Evolutionary conservation across 192 early-diverging fungal species (phyloP).

Genomic region (Geranomyces variabilis): DNA sequence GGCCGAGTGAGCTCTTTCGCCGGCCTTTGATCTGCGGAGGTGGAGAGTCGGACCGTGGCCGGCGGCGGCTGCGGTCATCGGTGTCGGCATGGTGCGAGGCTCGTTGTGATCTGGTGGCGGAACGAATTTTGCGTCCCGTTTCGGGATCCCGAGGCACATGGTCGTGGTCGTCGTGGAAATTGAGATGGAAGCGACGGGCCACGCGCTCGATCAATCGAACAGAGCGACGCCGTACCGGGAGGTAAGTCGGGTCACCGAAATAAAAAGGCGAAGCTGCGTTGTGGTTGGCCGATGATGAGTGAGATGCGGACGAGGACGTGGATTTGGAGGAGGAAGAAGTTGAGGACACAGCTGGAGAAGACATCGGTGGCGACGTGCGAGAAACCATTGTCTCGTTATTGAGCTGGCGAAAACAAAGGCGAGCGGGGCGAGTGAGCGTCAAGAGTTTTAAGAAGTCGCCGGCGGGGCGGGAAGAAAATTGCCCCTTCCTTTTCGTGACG

Average conservation of each 20-base stretch:
- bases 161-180: not conserved
- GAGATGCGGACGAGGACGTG: not conserved
- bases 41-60: too few species aligned
- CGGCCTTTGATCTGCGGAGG: not conserved
- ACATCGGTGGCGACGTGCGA: not conserved
- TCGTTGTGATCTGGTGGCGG: not conserved
- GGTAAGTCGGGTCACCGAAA: too few species aligned
- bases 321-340: not conserved
- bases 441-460: too few species aligned
- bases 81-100: not conserved
- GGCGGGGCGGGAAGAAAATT: too few species aligned
- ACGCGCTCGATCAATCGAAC: not conserved
- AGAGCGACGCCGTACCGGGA: not conserved
- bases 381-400: too few species aligned
- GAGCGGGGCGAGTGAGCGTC: too few species aligned
- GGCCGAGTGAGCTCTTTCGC: not conserved
- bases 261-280: not conserved
- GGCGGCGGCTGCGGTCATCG: not conserved
- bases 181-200: not conserved
- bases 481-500: too few species aligned
- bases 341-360: not conserved
- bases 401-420: too few species aligned
- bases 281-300: not conserved
- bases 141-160: not conserved
- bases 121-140: not conserved